phyloP scores from a whole-genome alignment of 2,329 filamentous ascomycete genomes.

The Alternaria brassicae region DNA sequence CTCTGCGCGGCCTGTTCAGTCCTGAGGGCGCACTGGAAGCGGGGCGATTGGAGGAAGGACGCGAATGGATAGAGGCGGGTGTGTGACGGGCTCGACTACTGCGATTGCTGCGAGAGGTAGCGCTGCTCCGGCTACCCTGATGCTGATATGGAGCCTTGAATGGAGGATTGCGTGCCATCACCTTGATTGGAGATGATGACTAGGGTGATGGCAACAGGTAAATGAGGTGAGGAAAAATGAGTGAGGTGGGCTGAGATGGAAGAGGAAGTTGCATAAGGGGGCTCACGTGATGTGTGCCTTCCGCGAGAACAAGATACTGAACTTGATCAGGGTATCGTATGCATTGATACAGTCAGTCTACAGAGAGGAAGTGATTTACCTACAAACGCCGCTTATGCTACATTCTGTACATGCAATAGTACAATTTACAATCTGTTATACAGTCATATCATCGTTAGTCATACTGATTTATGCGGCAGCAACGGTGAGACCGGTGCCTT shows the following conservation, averaged over 20 bases:
- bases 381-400: slow-evolving; percentile 16
- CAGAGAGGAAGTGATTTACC: slow-evolving; percentile 14
- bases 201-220: not conserved
- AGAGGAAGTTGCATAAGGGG: slow-evolving; percentile 26
- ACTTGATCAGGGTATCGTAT: slow-evolving; percentile 7
- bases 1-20: not conserved
- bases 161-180: slow-evolving; percentile 23
- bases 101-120: slow-evolving; percentile 14
- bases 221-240: too few species aligned
- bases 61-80: slow-evolving; percentile 13
- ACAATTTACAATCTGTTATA: slow-evolving; percentile 21
- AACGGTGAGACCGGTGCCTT: slow-evolving; percentile 38
- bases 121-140: slow-evolving; percentile 18
- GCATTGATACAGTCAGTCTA: slow-evolving; percentile 17
- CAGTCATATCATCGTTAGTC: slow-evolving; percentile 33
- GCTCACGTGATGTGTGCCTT: slow-evolving; percentile 24
- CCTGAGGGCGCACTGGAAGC: slow-evolving; percentile 12
- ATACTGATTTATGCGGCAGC: slow-evolving; percentile 17
- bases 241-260: not conserved
- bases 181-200: not conserved
- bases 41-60: slow-evolving; percentile 18
- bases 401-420: slow-evolving; percentile 20
- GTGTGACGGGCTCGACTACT: slow-evolving; percentile 12
- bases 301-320: not conserved
- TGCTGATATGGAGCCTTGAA: slow-evolving; percentile 14